Conservation (phyloP, 2,329 filamentous ascomycete species). For the Pseudocercospora crystallina region DNA sequence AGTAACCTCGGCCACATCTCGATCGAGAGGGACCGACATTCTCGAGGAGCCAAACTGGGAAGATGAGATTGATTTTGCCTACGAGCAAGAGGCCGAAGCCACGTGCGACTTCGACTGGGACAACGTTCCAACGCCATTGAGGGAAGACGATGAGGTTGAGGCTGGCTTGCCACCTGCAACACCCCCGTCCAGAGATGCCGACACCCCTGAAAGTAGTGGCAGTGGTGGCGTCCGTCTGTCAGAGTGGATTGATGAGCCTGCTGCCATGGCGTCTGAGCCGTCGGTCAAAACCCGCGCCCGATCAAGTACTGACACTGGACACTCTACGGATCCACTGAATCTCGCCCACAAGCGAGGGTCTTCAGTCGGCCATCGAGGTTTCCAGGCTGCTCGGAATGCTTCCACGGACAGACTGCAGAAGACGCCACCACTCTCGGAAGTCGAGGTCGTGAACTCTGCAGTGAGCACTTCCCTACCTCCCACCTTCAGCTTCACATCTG, state of each 20-base stretch:
- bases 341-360: constrained; percentile 23
- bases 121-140: constrained; percentile 8
- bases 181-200: constrained; percentile 16
- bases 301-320: neutral
- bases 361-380: constrained; percentile 35
- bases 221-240: constrained; percentile 24
- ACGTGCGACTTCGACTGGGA: constrained; percentile 62
- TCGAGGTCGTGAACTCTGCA: constrained; percentile 12
- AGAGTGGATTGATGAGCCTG: constrained; percentile 18
- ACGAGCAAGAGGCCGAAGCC: constrained; percentile 61
- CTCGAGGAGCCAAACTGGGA: constrained; percentile 55
- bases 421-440: constrained; percentile 10
- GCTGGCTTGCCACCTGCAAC: neutral
- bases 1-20: constrained; percentile 13
- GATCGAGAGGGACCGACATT: constrained; percentile 16
- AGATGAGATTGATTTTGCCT: constrained; percentile 63
- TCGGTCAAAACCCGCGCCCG: neutral
- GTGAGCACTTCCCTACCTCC: constrained; percentile 15
- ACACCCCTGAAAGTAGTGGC: constrained; percentile 9
- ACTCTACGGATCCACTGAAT: neutral
- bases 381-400: constrained; percentile 30
- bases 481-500: constrained; percentile 16
- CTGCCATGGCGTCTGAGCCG: constrained; percentile 12
- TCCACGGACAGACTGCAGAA: constrained; percentile 18
- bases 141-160: constrained; percentile 12